Evolutionary conservation across 2,329 filamentous ascomycete genomes (phyloP).

Genomic region (Trichoderma citrinoviride): DNA sequence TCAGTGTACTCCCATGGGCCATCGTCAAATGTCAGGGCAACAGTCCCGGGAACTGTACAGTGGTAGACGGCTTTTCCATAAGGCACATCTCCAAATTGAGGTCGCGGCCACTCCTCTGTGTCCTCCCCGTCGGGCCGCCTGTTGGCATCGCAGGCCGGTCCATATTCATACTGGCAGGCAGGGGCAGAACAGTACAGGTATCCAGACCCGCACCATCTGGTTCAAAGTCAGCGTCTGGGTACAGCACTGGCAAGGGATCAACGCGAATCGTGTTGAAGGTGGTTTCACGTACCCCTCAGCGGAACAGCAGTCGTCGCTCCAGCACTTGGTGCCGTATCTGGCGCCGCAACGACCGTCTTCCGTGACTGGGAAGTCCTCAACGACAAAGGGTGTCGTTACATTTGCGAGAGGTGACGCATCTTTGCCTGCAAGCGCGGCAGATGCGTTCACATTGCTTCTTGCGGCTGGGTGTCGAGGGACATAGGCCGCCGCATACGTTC

Average conservation of each 20-base stretch:
- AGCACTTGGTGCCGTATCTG: constrained; percentile 36
- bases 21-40: constrained; percentile 48
- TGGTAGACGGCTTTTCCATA: constrained; percentile 55
- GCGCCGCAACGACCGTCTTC: constrained; percentile 45
- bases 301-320: constrained; percentile 41
- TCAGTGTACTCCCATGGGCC: constrained; percentile 45
- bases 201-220: constrained; percentile 54
- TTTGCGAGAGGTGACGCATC: not conserved
- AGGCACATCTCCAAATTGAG: constrained; percentile 50
- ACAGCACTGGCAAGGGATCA: not conserved
- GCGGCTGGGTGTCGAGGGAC: not conserved
- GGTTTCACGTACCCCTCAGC: constrained; percentile 37
- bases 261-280: not conserved
- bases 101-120: constrained; percentile 51
- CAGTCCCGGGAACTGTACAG: constrained; percentile 36
- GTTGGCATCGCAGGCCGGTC: constrained; percentile 61
- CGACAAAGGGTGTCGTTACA: not conserved
- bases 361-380: constrained; percentile 19
- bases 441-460: not conserved
- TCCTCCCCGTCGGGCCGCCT: constrained; percentile 49
- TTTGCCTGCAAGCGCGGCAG: not conserved
- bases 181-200: constrained; percentile 58
- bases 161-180: constrained; percentile 59
- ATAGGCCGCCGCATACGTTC: no score
- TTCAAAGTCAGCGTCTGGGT: no score